Evolutionary conservation across 2,329 filamentous ascomycete genomes (phyloP).

Genomic region (Macrophomina pseudophaseolina): DNA sequence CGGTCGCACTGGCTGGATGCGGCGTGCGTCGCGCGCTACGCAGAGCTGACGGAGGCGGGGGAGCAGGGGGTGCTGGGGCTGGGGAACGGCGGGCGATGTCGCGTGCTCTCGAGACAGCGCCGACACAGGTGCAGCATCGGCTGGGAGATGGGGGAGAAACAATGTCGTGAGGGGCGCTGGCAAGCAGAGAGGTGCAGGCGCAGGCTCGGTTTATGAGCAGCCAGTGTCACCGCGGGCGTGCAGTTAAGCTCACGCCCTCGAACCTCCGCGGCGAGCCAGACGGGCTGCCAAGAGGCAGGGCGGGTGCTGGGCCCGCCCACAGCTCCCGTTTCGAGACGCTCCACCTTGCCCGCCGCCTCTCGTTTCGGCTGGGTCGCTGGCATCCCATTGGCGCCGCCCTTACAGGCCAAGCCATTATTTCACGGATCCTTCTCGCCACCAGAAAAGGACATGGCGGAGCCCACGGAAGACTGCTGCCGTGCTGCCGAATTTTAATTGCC

Average conservation of each 20-base stretch:
- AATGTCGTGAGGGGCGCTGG: conserved; percentile 4
- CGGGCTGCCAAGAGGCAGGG: conserved; percentile 2
- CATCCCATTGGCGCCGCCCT: conserved; percentile 9
- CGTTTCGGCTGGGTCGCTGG: conserved; percentile 5
- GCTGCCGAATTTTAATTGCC: conserved; percentile 19
- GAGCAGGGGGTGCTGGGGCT: conserved; percentile 7
- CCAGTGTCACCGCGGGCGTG: conserved; percentile 1
- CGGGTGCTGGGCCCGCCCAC: neutral
- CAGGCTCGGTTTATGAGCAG: conserved; percentile 5
- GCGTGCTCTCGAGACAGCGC: conserved; percentile 2
- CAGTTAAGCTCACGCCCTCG: conserved; percentile 13
- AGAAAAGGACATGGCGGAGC: neutral
- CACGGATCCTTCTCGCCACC: conserved; percentile 6
- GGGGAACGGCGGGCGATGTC: conserved; percentile 21
- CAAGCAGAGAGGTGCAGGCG: neutral
- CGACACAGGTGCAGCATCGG: conserved; percentile 22
- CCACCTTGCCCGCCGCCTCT: neutral
- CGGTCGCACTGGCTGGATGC: too few species aligned
- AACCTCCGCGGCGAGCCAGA: conserved; percentile 5
- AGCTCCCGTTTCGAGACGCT: conserved; percentile 16
- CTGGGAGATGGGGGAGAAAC: neutral
- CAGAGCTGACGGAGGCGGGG: conserved; percentile 11
- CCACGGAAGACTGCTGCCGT: neutral
- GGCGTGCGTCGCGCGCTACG: conserved; percentile 15
- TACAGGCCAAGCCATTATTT: conserved; percentile 6